A percentile compares a stretch with the other conserved stretches of the same genome.
phyloP scores from a whole-genome alignment of 2,329 filamentous ascomycete species.

The Lecanoromycetidae sp. region DNA sequence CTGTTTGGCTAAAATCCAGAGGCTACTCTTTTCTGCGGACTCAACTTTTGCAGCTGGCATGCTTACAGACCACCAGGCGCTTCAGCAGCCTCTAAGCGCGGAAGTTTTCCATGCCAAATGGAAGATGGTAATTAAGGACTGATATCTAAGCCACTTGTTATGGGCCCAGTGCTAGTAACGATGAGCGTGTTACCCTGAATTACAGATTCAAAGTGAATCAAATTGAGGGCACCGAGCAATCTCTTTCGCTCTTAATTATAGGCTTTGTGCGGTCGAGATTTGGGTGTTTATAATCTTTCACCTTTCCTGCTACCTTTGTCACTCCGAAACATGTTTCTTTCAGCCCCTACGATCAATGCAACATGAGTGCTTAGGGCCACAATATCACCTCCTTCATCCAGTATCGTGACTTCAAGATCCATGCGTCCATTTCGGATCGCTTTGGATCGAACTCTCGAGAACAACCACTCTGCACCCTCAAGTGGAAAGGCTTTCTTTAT shows the following conservation, averaged over 20 bases:
- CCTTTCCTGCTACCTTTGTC: background rate
- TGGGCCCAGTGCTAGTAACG: background rate
- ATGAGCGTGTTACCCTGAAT: background rate
- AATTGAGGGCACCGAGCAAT: too few relatives aligned
- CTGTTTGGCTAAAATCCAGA: too few relatives aligned
- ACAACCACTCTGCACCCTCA: constrained; percentile 61
- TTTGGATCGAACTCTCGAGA: constrained; percentile 53
- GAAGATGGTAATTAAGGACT: background rate
- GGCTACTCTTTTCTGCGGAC: too few relatives aligned
- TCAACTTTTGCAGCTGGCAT: background rate
- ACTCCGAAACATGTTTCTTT: constrained; percentile 40
- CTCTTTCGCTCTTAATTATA: too few relatives aligned
- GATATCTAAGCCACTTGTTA: too few relatives aligned
- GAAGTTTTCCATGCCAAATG: background rate
- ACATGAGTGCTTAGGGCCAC: constrained; percentile 59
- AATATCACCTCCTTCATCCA: constrained; percentile 52
- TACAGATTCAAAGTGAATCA: too few relatives aligned
- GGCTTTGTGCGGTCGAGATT: too few relatives aligned
- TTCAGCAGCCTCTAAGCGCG: background rate
- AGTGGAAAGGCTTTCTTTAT: constrained; percentile 59
- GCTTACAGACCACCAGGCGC: background rate
- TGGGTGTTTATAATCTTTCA: too few relatives aligned
- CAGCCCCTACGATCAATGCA: constrained; percentile 49
- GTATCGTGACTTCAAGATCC: constrained; percentile 59
- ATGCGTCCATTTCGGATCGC: constrained; percentile 58